phyloP scores from a whole-genome alignment of 805 yeast genomes.

The Candida namnaoensis region DNA sequence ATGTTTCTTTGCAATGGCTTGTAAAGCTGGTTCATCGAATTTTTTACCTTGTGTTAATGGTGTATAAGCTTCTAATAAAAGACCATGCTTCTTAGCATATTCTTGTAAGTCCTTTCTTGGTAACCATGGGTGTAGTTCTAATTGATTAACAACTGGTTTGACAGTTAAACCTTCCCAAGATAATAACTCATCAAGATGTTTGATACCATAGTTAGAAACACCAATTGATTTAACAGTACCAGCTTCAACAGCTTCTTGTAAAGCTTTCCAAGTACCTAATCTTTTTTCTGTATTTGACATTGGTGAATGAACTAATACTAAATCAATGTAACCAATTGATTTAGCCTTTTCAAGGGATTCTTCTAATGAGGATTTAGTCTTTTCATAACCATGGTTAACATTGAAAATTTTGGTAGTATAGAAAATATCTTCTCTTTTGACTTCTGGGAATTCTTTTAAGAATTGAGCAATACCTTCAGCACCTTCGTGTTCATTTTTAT shows the following conservation, averaged over 20 bases:
- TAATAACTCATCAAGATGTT: constrained; percentile 50
- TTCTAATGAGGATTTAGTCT: constrained; percentile 46
- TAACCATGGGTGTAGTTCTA: constrained; percentile 43
- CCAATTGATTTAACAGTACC: constrained; percentile 59
- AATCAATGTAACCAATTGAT: constrained; percentile 53
- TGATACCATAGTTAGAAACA: constrained; percentile 59
- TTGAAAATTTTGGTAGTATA: constrained; percentile 69
- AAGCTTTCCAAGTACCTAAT: constrained; percentile 57
- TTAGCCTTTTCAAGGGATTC: constrained; percentile 38
- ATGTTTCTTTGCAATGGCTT: constrained; percentile 29
- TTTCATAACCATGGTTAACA: constrained; percentile 45
- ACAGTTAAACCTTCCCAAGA: constrained; percentile 41
- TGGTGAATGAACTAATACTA: constrained; percentile 60
- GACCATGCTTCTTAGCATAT: constrained; percentile 32
- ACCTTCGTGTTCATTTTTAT: constrained; percentile 59
- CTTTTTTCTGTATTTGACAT: constrained; percentile 35
- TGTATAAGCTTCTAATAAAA: constrained; percentile 46
- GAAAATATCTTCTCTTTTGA: constrained; percentile 44
- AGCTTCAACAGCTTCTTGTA: constrained; percentile 58
- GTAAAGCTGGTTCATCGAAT: constrained; percentile 34
- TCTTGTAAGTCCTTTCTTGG: constrained; percentile 27
- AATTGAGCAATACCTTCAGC: constrained; percentile 49
- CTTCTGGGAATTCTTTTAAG: constrained; percentile 39
- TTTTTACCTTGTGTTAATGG: constrained; percentile 46
- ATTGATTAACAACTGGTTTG: constrained; percentile 65